phyloP scores from a whole-genome alignment of 2,329 filamentous ascomycete species.

The Cercospora sp. region DNA sequence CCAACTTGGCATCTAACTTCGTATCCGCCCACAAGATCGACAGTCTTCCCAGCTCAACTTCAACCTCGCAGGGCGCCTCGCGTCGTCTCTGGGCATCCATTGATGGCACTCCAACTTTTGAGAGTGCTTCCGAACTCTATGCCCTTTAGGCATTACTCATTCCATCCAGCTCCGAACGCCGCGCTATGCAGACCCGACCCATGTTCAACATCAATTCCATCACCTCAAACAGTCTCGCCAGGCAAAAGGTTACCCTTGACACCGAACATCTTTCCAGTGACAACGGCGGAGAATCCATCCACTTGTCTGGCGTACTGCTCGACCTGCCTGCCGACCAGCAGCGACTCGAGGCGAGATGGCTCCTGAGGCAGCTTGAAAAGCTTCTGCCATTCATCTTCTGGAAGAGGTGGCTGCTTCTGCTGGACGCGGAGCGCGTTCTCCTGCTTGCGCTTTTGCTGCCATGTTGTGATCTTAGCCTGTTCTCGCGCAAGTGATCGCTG shows the following conservation, averaged over 20 bases:
- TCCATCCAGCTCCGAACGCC: slow-evolving; percentile 24
- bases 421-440: slow-evolving; percentile 85
- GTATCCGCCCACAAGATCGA: neutral
- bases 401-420: slow-evolving; percentile 83
- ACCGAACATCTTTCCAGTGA: slow-evolving; percentile 97
- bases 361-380: slow-evolving; percentile 97
- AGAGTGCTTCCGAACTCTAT: slow-evolving; percentile 1
- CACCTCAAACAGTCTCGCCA: slow-evolving; percentile 46
- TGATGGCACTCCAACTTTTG: neutral
- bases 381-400: slow-evolving; percentile 97
- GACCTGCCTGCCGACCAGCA: slow-evolving; percentile 93
- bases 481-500: slow-evolving; percentile 90
- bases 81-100: neutral
- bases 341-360: slow-evolving; percentile 86
- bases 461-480: slow-evolving; percentile 93
- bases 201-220: slow-evolving; percentile 3
- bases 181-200: slow-evolving; percentile 27
- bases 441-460: slow-evolving; percentile 94
- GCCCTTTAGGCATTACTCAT: slow-evolving; percentile 3
- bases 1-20: neutral
- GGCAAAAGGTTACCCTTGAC: slow-evolving; percentile 71
- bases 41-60: neutral
- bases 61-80: neutral
- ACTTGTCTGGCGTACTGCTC: slow-evolving; percentile 98
- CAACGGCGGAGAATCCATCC: slow-evolving; percentile 88